Evolutionary conservation across 139 green algal genomes (phyloP), one percentile per base, ranked within the genome.

Genomic region (Prasinococcaceae sp.): DNA sequence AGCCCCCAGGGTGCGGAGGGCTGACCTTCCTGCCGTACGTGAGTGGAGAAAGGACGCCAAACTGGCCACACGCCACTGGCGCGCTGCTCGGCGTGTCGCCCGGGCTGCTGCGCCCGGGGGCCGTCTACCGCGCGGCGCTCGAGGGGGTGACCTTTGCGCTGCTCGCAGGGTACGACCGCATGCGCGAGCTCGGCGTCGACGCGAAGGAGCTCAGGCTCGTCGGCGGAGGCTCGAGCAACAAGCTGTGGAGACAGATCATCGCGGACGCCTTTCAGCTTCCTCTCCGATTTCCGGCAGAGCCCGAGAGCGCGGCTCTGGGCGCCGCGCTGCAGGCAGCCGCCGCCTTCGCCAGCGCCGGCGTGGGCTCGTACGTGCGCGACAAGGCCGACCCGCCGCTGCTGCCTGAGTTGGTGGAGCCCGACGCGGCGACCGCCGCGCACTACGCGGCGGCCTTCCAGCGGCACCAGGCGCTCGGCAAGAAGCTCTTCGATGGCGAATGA

Each of bases 241-340:
- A 8, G 32, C 63, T 92, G 38, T 94, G 84, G 84, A 65, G 78
- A 3, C 73, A 77, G 41, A 84, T 93, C 30, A 72, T 93, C 27
- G 82, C 84, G 23, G 77, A 85, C 56, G 74, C 67, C 5, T 82
- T 85, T 54, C 64, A 79, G 25, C 45, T 78, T 19, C 69, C 64
- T 9, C 56, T 83, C 8, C 58, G 32, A 55, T 63, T 85, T 45
- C 80, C 79, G 0, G 45, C 68, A 1, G 82, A 92, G 58, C 44
- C 77, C 0, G 84, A 94, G 63, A 77, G 70, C 22, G 84, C 83
- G 19, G 83, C 84, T 0, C 63, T 92, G 5, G 84, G 84, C 0
- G 84, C 73, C 2, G 84, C 84, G 30, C 68, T 93, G 58, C 84
- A 94, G 60, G 84, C 81, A 2, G 84, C 73, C 5, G 84, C 84